Evolutionary conservation across 768 basidiomycete genomes (phyloP).

Genomic region (Glaciozyma antarctica): DNA sequence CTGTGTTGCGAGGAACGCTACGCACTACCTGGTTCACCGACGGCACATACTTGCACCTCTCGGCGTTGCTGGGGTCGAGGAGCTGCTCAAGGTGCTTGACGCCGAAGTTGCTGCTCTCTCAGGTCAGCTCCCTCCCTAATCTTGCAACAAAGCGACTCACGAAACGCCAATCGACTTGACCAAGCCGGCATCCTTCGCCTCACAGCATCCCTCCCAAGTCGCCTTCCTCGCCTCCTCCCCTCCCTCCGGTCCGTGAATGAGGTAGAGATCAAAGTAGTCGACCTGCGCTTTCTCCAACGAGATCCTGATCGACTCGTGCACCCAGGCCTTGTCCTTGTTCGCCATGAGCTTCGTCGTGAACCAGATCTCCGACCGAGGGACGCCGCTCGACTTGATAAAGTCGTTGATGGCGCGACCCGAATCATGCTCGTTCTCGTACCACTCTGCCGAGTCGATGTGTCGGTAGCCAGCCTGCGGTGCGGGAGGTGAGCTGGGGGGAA

Average conservation of each 20-base stretch:
- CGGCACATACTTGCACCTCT: conserved; percentile 42
- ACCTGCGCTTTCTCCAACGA: conserved; percentile 51
- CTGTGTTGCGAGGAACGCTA: not conserved
- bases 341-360: conserved; percentile 56
- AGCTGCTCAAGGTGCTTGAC: conserved; percentile 34
- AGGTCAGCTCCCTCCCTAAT: not conserved
- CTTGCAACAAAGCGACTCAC: not conserved
- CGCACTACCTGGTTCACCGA: conserved; percentile 52
- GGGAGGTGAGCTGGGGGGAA: not conserved
- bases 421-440: conserved; percentile 58
- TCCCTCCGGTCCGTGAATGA: conserved; percentile 49
- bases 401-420: conserved; percentile 54
- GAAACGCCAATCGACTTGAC: conserved; percentile 57
- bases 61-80: conserved; percentile 19
- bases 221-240: conserved; percentile 51
- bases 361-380: conserved; percentile 54
- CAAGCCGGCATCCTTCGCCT: conserved; percentile 54
- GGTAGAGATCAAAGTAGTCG: conserved; percentile 38
- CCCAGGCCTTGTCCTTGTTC: conserved; percentile 45
- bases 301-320: conserved; percentile 47
- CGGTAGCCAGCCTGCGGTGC: conserved; percentile 50
- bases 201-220: conserved; percentile 58
- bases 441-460: conserved; percentile 30
- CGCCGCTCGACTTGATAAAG: conserved; percentile 46
- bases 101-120: conserved; percentile 27